Evolutionary conservation across 2,329 filamentous ascomycete genomes (phyloP).

Genomic region (Paraphaeosphaeria sporulosa): DNA sequence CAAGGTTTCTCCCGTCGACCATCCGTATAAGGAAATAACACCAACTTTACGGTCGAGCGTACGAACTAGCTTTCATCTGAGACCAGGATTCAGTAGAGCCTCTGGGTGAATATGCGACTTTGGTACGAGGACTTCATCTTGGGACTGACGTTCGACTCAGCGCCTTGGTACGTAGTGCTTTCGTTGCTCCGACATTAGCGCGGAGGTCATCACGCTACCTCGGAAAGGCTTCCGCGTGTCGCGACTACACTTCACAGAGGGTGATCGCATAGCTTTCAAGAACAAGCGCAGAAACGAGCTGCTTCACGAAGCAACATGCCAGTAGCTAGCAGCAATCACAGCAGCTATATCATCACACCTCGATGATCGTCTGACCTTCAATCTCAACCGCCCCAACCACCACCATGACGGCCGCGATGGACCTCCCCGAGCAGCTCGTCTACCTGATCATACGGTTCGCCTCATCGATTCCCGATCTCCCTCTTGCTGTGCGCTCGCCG

Average conservation of each 20-base stretch:
- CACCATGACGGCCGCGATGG: slow-evolving; percentile 36
- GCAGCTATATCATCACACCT: background rate
- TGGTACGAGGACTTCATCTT: background rate
- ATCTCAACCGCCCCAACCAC: background rate
- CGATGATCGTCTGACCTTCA: background rate
- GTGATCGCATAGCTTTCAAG: background rate
- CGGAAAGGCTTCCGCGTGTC: slow-evolving; percentile 3
- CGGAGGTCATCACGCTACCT: background rate
- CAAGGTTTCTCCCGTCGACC: background rate
- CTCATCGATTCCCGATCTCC: slow-evolving; percentile 80
- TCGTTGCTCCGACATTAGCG: background rate
- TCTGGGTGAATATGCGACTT: background rate
- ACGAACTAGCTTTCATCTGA: background rate
- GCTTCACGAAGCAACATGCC: background rate
- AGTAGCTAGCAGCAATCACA: background rate
- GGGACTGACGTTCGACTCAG: background rate
- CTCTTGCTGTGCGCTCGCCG: slow-evolving; percentile 76
- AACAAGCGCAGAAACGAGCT: background rate
- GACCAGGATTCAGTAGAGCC: background rate
- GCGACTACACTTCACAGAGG: background rate
- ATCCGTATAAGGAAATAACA: background rate
- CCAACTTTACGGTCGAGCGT: background rate
- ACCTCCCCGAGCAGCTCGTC: slow-evolving; percentile 57
- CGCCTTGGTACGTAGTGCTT: background rate
- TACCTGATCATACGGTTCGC: slow-evolving; percentile 92